Evolutionary conservation across 2,329 filamentous ascomycete species (phyloP), one percentile per base, ranked within the genome.

Genomic region (Trichoderma afroharzianum): DNA sequence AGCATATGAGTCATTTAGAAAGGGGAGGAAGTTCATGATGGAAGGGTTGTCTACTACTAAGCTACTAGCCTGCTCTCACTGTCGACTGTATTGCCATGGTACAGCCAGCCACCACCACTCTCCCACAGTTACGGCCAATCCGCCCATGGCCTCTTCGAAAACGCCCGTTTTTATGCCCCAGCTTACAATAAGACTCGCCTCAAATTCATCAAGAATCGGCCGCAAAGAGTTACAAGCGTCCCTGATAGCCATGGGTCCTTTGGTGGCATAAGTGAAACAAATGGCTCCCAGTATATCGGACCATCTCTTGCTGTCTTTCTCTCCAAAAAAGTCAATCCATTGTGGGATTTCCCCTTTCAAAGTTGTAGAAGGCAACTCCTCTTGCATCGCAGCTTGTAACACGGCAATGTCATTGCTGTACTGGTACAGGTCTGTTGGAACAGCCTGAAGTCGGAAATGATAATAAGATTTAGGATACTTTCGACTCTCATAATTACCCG

Each of bases 101-200:
- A 87, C 83, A 26, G 86, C 84, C 66, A 90, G 78, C 88, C 90
- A 92, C 91, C 91, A 93, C 90, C 89, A 92, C 78, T 91, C 89
- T 28, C 82, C 82, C 4, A 87, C 85, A 6, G 80, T 84, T 66
- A 83, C 84, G 0, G 82, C 85, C 63, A 80, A 77, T 61, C 80
- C 81, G 61, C 76, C 76, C 21, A 83, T 78, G 43, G 84, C 80
- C 66, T 81, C 79, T 71, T 81, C 80, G 9, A 91, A 76, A 1
- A 91, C 76, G 0, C 88, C 90, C 3, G 87, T 82, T 26, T 81
- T 74, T 72, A 83, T 82, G 4, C 87, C 86, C 91, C 91, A 93
- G 5, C 85, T 80, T 66, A 91, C 77, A 8, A 91, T 83, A 67
- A 90, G 74, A 72, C 85, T 82, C 12, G 88, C 85, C 79, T 93